Evolutionary conservation across 2,329 filamentous ascomycete species (phyloP).

Genomic region (Stagonosporopsis cucurbitacearum): DNA sequence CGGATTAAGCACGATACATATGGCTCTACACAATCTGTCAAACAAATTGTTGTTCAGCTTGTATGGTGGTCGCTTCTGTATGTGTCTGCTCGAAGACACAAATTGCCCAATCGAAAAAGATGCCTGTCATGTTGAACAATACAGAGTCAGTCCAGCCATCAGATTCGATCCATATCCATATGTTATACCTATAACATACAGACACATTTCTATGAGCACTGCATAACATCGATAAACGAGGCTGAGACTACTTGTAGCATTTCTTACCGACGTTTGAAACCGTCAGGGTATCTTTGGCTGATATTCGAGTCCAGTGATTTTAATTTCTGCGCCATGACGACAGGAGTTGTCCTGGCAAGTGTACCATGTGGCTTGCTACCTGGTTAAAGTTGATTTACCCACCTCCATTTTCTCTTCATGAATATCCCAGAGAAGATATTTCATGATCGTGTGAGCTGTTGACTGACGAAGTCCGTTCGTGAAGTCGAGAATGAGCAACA

Average conservation of each 20-base stretch:
- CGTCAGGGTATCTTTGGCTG: slow-evolving; percentile 51
- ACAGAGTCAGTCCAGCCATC: slow-evolving; percentile 57
- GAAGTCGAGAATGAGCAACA: no score
- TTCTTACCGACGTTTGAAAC: slow-evolving; percentile 55
- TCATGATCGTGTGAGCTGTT: no score
- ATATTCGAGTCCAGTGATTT: slow-evolving; percentile 55
- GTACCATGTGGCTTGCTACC: no score
- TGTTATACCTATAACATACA: slow-evolving; percentile 23
- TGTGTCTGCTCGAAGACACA: slow-evolving; percentile 39
- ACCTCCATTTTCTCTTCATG: no score
- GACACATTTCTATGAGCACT: slow-evolving; percentile 54
- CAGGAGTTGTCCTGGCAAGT: no score
- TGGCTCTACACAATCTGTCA: slow-evolving; percentile 57
- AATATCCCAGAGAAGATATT: no score
- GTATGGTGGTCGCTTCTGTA: slow-evolving; percentile 39
- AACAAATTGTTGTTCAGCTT: slow-evolving; percentile 56
- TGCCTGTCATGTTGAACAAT: slow-evolving; percentile 57
- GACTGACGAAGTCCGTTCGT: no score
- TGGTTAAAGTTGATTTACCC: no score
- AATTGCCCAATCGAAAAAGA: no score
- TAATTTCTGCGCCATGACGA: slow-evolving; percentile 44
- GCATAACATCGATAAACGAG: slow-evolving; percentile 51
- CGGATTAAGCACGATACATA: slow-evolving; percentile 60
- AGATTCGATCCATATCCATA: no score
- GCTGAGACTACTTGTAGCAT: slow-evolving; percentile 53